A percentile compares a stretch with the other conserved stretches of the same genome.
Conservation (phyloP, 164 flowering plant species). For the Liquidambar formosana region DNA sequence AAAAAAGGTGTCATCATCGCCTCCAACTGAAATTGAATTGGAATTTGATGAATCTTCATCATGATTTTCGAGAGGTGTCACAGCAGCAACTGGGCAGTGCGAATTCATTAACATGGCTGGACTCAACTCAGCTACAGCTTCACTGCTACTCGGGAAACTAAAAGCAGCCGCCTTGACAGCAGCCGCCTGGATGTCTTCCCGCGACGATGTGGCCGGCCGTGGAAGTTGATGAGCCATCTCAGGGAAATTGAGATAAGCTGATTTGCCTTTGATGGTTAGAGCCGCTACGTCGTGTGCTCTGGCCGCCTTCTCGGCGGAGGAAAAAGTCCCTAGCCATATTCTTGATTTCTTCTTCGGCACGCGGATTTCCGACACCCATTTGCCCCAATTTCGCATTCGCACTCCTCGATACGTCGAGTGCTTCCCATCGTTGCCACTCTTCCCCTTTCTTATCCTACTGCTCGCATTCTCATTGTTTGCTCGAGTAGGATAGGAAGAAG, state of each 20-base stretch:
- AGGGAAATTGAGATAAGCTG: conserved; percentile 60
- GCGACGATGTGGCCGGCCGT: conserved; percentile 42
- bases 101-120: not conserved
- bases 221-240: conserved; percentile 48
- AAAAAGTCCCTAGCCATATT: conserved; percentile 66
- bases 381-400: conserved; percentile 60
- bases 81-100: conserved; percentile 1
- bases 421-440: not conserved
- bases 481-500: no score
- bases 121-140: not conserved
- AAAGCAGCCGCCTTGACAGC: conserved; percentile 51
- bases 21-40: not conserved
- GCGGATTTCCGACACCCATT: conserved; percentile 67
- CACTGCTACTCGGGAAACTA: not conserved
- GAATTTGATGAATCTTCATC: conserved; percentile 13
- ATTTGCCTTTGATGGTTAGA: conserved; percentile 49
- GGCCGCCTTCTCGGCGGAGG: conserved; percentile 69
- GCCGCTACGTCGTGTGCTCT: conserved; percentile 73
- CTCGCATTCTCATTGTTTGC: not conserved
- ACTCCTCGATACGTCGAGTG: conserved; percentile 51
- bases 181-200: conserved; percentile 61
- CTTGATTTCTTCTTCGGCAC: conserved; percentile 66
- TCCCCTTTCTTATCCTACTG: not conserved
- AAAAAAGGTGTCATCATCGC: conserved; percentile 26
- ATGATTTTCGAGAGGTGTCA: conserved; percentile 9